Evolutionary conservation across 441 rosid species (phyloP).

Genomic region (Mallotus repandus): DNA sequence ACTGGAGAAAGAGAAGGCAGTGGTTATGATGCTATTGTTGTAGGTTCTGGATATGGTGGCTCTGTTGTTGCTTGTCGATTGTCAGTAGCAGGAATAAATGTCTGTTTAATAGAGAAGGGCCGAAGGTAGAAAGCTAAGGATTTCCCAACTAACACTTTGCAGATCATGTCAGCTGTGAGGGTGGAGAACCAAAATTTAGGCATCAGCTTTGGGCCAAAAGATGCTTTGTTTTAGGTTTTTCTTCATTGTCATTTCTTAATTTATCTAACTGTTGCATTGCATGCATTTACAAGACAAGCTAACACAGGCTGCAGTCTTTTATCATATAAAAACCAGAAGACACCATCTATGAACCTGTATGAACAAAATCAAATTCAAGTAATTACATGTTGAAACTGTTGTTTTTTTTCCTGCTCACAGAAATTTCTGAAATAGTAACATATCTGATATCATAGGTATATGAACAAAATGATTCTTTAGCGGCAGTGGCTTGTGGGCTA

Average conservation of each 20-base stretch:
- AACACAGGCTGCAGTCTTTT: background rate
- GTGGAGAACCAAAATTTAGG: slow-evolving; percentile 28
- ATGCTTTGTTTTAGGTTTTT: slow-evolving; percentile 41
- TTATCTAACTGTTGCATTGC: too few species aligned
- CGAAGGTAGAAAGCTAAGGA: slow-evolving; percentile 43
- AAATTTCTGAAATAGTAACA: background rate
- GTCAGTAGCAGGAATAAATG: slow-evolving; percentile 37
- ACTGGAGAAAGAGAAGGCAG: slow-evolving; percentile 19
- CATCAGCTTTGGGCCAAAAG: slow-evolving; percentile 37
- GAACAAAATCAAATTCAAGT: background rate
- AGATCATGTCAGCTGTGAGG: slow-evolving; percentile 31
- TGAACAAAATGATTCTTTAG: slow-evolving; percentile 41
- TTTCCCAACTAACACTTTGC: slow-evolving; percentile 33
- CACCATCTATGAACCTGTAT: background rate
- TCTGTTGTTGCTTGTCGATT: slow-evolving; percentile 42
- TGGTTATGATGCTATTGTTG: slow-evolving; percentile 46
- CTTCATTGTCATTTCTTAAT: background rate
- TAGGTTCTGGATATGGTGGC: slow-evolving; percentile 51
- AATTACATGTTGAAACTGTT: background rate
- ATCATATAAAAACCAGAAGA: background rate
- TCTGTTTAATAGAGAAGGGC: slow-evolving; percentile 44
- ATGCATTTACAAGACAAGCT: background rate
- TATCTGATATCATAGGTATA: slow-evolving; percentile 19
- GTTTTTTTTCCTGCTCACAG: background rate
- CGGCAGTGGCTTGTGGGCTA: slow-evolving; percentile 40